A percentile compares a stretch with the other conserved stretches of the same genome.
These are phyloP conservation scores for Escallonia rubra DNA, from an alignment of 129 eudicot genomes.

Conservation along the genomic window DNA sequence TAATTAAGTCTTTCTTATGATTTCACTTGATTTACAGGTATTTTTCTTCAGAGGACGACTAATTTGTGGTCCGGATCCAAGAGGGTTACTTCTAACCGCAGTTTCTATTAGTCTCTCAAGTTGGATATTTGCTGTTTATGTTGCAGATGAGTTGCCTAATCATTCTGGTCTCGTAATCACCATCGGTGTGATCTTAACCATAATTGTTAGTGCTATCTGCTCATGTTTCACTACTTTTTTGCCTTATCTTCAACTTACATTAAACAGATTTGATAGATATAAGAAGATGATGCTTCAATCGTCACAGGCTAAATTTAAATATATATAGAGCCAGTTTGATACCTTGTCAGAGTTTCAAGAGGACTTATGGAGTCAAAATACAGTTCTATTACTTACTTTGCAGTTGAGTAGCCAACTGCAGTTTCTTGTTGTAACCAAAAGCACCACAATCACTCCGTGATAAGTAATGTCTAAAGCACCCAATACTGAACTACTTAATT, in stretches of 20 bases:
- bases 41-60: constrained; percentile 13
- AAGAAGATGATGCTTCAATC: too few species aligned
- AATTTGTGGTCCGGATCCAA: constrained; percentile 20
- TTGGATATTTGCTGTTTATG: constrained; percentile 18
- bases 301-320: too few species aligned
- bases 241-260: neutral
- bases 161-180: constrained; percentile 1
- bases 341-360: neutral
- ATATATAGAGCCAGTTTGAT: too few species aligned
- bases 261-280: too few species aligned
- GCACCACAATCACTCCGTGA: too few species aligned
- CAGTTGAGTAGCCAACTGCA: too few species aligned
- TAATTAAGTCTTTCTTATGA: neutral
- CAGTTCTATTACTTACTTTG: too few species aligned
- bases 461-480: too few species aligned
- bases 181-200: neutral
- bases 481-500: too few species aligned
- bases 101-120: constrained; percentile 12
- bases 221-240: neutral
- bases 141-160: constrained; percentile 3
- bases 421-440: too few species aligned
- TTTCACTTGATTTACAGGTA: constrained; percentile 1
- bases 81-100: constrained; percentile 9
- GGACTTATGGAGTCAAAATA: too few species aligned
- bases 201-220: constrained; percentile 8